phyloP scores from a whole-genome alignment of 2,329 filamentous ascomycete species.

The Dothideomycetes sp. region DNA sequence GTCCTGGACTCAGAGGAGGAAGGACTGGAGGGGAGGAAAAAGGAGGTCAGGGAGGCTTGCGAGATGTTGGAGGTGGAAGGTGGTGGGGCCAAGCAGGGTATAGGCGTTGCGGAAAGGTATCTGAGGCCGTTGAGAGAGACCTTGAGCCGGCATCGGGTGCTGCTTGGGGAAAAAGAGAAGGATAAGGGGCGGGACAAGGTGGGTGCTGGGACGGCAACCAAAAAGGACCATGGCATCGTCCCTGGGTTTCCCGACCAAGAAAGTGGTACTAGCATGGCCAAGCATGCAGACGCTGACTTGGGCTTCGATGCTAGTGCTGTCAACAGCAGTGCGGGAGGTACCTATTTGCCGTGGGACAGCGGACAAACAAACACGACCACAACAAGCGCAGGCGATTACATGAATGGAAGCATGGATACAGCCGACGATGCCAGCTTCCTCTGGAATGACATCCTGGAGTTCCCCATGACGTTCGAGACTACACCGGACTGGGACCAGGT shows the following conservation, averaged over 20 bases:
- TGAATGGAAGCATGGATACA: too few species aligned
- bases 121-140: constrained; percentile 14
- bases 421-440: too few species aligned
- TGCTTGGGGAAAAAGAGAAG: too few species aligned
- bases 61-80: constrained; percentile 15
- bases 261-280: too few species aligned
- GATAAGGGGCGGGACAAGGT: too few species aligned
- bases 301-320: not conserved
- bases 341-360: not conserved
- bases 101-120: constrained; percentile 12
- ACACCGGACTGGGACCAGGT: constrained; percentile 3
- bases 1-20: not conserved
- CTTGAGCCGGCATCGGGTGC: constrained; percentile 15
- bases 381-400: too few species aligned
- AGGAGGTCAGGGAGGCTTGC: constrained; percentile 14
- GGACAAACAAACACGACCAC: not conserved
- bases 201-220: constrained; percentile 1
- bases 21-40: constrained; percentile 6
- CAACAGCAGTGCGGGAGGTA: not conserved
- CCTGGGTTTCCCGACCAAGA: not conserved
- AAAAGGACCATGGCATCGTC: not conserved
- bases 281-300: too few species aligned
- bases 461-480: constrained; percentile 4
- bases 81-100: constrained; percentile 10
- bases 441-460: not conserved